Evolutionary conservation across 345 rosid species (phyloP).

Genomic region (Corchorus capsularis): DNA sequence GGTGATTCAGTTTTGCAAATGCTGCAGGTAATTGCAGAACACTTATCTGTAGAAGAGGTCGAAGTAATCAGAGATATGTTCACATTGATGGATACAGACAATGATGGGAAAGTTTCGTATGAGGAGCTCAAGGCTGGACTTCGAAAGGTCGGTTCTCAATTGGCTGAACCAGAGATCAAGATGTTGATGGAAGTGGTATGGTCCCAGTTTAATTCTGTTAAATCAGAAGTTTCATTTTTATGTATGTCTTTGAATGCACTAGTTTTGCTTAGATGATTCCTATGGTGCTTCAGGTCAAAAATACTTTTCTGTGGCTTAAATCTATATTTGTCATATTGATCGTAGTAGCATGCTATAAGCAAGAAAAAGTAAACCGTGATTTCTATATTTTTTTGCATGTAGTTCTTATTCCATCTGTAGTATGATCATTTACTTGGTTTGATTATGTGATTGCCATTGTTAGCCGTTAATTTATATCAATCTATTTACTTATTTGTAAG

Average conservation of each 20-base stretch:
- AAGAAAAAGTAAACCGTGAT: background rate
- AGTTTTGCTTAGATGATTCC: background rate
- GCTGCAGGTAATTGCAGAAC: conserved; percentile 90
- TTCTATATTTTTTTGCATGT: background rate
- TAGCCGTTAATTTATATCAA: background rate
- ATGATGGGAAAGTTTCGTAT: conserved; percentile 80
- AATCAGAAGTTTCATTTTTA: conserved; percentile 11
- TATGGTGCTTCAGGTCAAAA: background rate
- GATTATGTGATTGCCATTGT: background rate
- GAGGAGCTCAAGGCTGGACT: conserved; percentile 88
- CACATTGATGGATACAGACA: conserved; percentile 81
- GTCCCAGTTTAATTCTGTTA: background rate
- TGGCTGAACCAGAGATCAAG: conserved; percentile 91
- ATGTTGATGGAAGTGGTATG: conserved; percentile 99
- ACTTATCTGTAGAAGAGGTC: conserved; percentile 81
- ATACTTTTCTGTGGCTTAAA: background rate
- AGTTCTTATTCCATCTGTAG: background rate
- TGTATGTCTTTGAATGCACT: background rate
- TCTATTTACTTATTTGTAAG: background rate
- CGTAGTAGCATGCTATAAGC: background rate
- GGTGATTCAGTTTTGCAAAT: conserved; percentile 25
- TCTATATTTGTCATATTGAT: background rate
- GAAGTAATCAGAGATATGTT: conserved; percentile 95
- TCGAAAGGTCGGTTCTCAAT: conserved; percentile 85
- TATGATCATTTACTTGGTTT: background rate